Evolutionary conservation across 805 yeast genomes (phyloP), one percentile per base, ranked within the genome.

Genomic region (Saturnispora besseyi): DNA sequence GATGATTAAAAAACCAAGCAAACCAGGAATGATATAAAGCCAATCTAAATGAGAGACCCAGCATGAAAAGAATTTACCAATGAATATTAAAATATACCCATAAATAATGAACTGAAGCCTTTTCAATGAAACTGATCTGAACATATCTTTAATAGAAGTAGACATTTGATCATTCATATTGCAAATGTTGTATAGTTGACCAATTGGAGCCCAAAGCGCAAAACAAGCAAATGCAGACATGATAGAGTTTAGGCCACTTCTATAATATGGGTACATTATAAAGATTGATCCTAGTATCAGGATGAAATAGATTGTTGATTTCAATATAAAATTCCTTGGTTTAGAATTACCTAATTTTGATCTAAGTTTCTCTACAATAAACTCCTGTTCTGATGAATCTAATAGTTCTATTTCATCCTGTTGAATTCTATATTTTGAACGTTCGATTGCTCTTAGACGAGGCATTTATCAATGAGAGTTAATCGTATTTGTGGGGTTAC

Each of bases 181-280:
- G 21, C 45, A 47, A 15, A 47, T 44, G 5, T 44, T 40, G 22
- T 47, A 47, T n/a, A 47, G 12, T 29, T 47, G 50, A 6, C 50
- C 50, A 12, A 47, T 18, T 33, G 26, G 53, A n/a, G 36, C 15
- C 45, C 49, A 54, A 8, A 51, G 32, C 21, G 61, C 52, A 2
- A 59, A n/a, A 26, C 63, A 57, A 1, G 68, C 54, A 4, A 58
- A 31, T 13, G 55, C 56, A 45, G 68, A 64, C 48, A 56, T 41
- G 2, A 62, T 11, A 3, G 63, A 45, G 46, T 62, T 59, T 7
- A 13, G 2, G 1, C 57, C 59, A 6, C 41, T 51, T 29, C 68
- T 56, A 32, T 65, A 67, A 42, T 55, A 51, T 6, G 68, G 66
- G 3, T 55, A 15, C 0, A 61, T 60, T 7, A 66, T 53, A 7